phyloP scores from a whole-genome alignment of 1,284 basidiomycete genomes.

The Trichosporon sp. region DNA sequence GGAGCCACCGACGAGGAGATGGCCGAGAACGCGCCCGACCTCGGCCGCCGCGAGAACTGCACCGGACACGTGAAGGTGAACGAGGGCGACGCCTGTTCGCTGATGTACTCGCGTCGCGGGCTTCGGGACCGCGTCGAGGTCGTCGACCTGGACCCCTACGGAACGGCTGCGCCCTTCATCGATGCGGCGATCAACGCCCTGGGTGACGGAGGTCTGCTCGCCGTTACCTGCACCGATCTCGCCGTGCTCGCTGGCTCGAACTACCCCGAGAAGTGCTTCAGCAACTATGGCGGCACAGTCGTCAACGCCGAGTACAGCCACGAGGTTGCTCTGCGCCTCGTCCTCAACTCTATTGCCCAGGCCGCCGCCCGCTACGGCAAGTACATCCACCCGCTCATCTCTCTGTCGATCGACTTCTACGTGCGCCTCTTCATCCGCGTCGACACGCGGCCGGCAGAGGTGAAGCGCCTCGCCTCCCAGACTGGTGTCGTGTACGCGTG shows the following conservation, averaged over 20 bases:
- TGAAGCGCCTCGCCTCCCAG: constrained; percentile 65
- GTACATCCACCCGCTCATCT: constrained; percentile 86
- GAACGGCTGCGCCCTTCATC: constrained; percentile 93
- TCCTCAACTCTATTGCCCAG: constrained; percentile 80
- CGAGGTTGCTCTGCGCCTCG: constrained; percentile 84
- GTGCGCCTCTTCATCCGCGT: constrained; percentile 88
- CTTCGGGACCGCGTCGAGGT: constrained; percentile 79
- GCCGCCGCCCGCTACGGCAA: constrained; percentile 90
- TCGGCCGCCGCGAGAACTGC: constrained; percentile 50
- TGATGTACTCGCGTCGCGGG: constrained; percentile 88
- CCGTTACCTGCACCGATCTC: constrained; percentile 95
- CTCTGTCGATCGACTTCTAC: constrained; percentile 97
- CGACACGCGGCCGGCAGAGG: constrained; percentile 74
- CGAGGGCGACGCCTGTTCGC: constrained; percentile 86
- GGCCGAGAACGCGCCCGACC: constrained; percentile 32
- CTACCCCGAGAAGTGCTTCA: constrained; percentile 95
- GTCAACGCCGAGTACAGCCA: constrained; percentile 92
- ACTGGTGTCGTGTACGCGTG: constrained; percentile 80
- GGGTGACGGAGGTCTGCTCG: constrained; percentile 86
- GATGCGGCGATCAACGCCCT: constrained; percentile 94
- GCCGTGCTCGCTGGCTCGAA: constrained; percentile 91
- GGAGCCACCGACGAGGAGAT: constrained; percentile 31
- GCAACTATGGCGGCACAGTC: constrained; percentile 94
- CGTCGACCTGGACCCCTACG: constrained; percentile 96
- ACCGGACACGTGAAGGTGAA: constrained; percentile 74